A percentile compares a stretch with the other conserved stretches of the same genome.
Conservation (phyloP, 2,329 filamentous ascomycete species). For the Aspergillus sp. region DNA sequence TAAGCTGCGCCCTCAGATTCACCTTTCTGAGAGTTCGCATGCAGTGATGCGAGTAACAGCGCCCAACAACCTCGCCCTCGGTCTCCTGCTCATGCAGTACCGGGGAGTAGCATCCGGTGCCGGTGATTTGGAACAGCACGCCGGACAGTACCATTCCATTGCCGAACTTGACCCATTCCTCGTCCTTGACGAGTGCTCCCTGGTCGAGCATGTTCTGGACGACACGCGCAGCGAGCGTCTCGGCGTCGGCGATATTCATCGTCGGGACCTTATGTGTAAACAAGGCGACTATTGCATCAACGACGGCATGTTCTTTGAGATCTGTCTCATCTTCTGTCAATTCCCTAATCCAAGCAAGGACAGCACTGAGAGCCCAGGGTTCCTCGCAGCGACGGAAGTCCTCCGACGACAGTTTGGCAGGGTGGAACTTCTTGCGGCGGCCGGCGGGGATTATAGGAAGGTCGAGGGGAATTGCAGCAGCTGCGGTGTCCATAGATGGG, state of each 20-base stretch:
- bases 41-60: slow-evolving; percentile 93
- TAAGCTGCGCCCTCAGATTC: slow-evolving; percentile 72
- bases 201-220: slow-evolving; percentile 77
- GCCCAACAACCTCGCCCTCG: slow-evolving; percentile 58
- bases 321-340: slow-evolving; percentile 92
- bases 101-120: slow-evolving; percentile 85
- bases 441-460: slow-evolving; percentile 79
- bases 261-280: slow-evolving; percentile 96
- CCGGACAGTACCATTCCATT: slow-evolving; percentile 77
- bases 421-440: slow-evolving; percentile 79
- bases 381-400: slow-evolving; percentile 85
- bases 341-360: slow-evolving; percentile 81
- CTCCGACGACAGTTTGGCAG: slow-evolving; percentile 73
- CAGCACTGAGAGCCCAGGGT: slow-evolving; percentile 90
- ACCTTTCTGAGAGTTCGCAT: slow-evolving; percentile 93
- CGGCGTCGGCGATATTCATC: slow-evolving; percentile 97
- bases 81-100: slow-evolving; percentile 69
- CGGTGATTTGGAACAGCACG: slow-evolving; percentile 90
- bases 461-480: slow-evolving; percentile 65
- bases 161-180: slow-evolving; percentile 97
- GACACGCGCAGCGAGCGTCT: slow-evolving; percentile 76
- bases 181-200: slow-evolving; percentile 77
- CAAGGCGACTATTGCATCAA: slow-evolving; percentile 81
- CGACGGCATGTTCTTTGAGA: slow-evolving; percentile 77
- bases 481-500: slow-evolving; percentile 43